Percentiles rank a stretch among this genome's conserved stretches.
Conservation (phyloP, 2,329 filamentous ascomycete genomes). For the Beauveria sp. region DNA sequence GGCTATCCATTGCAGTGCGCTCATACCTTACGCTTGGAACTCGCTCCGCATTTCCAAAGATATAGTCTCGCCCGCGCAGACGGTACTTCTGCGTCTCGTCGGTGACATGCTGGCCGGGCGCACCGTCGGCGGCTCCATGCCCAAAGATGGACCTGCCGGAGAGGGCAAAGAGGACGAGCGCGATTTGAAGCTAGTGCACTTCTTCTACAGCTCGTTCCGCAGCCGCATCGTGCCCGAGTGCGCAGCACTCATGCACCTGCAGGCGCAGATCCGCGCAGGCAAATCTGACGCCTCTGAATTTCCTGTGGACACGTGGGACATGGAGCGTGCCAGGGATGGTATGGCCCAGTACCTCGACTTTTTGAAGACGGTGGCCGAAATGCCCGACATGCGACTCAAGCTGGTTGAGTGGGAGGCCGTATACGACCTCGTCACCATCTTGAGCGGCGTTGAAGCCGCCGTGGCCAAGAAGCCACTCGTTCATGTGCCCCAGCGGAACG, state of each 20-base stretch:
- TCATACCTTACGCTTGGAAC: slow-evolving; percentile 89
- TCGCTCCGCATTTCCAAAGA: slow-evolving; percentile 88
- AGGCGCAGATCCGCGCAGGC: slow-evolving; percentile 78
- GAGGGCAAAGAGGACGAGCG: slow-evolving; percentile 46
- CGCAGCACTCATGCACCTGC: slow-evolving; percentile 86
- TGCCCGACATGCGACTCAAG: slow-evolving; percentile 72
- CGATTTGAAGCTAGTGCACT: slow-evolving; percentile 65
- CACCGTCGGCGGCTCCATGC: slow-evolving; percentile 33
- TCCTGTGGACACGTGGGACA: slow-evolving; percentile 91
- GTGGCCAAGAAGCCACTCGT: slow-evolving; percentile 75
- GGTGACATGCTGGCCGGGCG: slow-evolving; percentile 73
- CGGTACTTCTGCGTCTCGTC: slow-evolving; percentile 82
- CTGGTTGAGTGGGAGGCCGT: slow-evolving; percentile 88
- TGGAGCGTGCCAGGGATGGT: slow-evolving; percentile 93
- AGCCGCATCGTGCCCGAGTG: slow-evolving; percentile 90
- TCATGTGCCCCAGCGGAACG: slow-evolving; percentile 26
- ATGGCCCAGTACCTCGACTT: slow-evolving; percentile 93
- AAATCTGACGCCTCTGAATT: slow-evolving; percentile 76
- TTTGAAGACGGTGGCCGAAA: slow-evolving; percentile 80
- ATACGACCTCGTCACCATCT: slow-evolving; percentile 78
- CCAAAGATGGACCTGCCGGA: slow-evolving; percentile 29
- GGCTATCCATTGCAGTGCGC: slow-evolving; percentile 77
- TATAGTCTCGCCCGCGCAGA: slow-evolving; percentile 91
- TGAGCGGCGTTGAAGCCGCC: slow-evolving; percentile 79
- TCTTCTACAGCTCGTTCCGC: slow-evolving; percentile 87